Evolutionary conservation across 2,329 filamentous ascomycete species (phyloP).

Genomic region (Penicillium brasilianum): DNA sequence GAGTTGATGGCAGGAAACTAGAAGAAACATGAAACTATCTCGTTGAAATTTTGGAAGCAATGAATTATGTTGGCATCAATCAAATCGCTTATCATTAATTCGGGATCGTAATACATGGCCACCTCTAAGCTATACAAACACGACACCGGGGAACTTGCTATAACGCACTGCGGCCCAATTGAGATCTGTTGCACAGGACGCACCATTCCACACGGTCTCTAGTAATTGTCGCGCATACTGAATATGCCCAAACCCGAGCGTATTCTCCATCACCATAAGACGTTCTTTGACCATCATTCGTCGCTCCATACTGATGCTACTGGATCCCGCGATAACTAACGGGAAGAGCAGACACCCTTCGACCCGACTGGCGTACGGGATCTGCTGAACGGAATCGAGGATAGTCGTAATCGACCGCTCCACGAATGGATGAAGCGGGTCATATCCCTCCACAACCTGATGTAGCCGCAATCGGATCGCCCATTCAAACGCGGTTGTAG

Average conservation of each 20-base stretch:
- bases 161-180: conserved; percentile 40
- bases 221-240: conserved; percentile 48
- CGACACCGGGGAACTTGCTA: conserved; percentile 35
- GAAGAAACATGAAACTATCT: neutral
- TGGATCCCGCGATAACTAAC: conserved; percentile 51
- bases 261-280: conserved; percentile 53
- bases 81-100: neutral
- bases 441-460: conserved; percentile 52
- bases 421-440: conserved; percentile 42
- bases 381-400: conserved; percentile 44
- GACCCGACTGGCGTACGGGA: conserved; percentile 50
- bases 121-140: conserved; percentile 27
- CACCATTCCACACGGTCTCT: conserved; percentile 46
- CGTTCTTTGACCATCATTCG: conserved; percentile 48
- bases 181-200: conserved; percentile 18
- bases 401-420: conserved; percentile 42
- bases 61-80: neutral
- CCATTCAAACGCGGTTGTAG: conserved; percentile 49
- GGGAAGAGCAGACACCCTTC: conserved; percentile 51
- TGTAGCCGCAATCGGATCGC: conserved; percentile 51
- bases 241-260: conserved; percentile 52
- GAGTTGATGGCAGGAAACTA: conserved; percentile 10
- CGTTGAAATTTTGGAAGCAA: neutral
- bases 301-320: conserved; percentile 42
- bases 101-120: neutral